Base-by-base conservation (phyloP, 306 rosid species). In the Ceratonia siliqua region DNA sequence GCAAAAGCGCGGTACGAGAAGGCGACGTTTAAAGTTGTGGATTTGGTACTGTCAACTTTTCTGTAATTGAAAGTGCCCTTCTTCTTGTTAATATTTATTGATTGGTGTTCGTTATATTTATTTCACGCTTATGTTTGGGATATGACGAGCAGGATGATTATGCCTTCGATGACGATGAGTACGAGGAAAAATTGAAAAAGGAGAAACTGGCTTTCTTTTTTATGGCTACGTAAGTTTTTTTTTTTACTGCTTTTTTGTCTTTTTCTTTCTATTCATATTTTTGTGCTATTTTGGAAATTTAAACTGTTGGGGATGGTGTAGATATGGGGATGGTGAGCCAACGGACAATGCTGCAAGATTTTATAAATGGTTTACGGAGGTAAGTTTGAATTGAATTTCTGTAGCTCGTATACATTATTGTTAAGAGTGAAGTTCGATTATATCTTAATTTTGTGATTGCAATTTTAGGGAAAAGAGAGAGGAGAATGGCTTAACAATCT, bases 321-420 rank as follows among this genome's bases (percentile, higher is more conserved):
- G 99, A 87, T 95, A 95, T 78, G 99, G 99, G 73, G 99, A 95
- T 78, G 99, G 99, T 14, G 99, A 95, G 82, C 99, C 99, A 54
- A 95, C 99, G 0, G 99, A 95, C 72, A 95, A 95, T 70, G 98
- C 99, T 1, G 97, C 98, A 0, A 87, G 91, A 65, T 95, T 95
- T 79, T 95, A 87, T 75, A 95, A 92, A 86, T 95, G 99, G 98
- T 89, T 95, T 78, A 52, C 85, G 0, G 99, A 95, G 92, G 99
- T 95, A 62, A 50, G 53, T 20, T 62, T n/a, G 50, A 35, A 6
- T 52, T 22, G 35, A 52, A 22, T 6, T 3, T 55, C 42, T 17
- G 68, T 9, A 27, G 28, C 27, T 73, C 7, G 11, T 15, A 70
- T 68, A 18, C 45, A 4, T 70, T 63, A 15, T 14, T 45, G 4